These are phyloP conservation scores for Sporothrix curviconia DNA, from an alignment of 2,329 filamentous ascomycete species.

Conservation along the genomic window DNA sequence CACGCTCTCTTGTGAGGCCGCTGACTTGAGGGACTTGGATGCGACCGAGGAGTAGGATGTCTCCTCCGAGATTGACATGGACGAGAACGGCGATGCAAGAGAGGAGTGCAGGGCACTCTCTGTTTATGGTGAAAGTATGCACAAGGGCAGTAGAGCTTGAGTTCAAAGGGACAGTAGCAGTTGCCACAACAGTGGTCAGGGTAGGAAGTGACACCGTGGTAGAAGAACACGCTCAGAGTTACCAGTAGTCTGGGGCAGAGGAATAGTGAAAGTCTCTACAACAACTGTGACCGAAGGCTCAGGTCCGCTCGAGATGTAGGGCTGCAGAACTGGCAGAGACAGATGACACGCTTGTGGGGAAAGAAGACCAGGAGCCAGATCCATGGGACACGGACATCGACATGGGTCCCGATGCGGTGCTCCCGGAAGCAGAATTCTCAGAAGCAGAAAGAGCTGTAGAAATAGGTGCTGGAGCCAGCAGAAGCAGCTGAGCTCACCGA, in stretches of 20 bases:
- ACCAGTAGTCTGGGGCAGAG: neutral
- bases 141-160: neutral
- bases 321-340: neutral
- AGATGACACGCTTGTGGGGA: no score
- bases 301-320: neutral
- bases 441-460: neutral
- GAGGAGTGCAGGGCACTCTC: neutral
- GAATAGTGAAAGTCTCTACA: constrained; percentile 17
- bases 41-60: neutral
- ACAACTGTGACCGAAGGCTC: constrained; percentile 9
- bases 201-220: neutral
- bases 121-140: constrained; percentile 15
- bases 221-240: neutral
- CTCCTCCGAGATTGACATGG: neutral
- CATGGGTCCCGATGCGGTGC: no score
- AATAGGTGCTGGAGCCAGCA: neutral
- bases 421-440: neutral
- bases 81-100: neutral
- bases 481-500: neutral
- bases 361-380: neutral
- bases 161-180: neutral
- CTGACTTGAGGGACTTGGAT: neutral
- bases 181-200: constrained; percentile 4
- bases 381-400: neutral
- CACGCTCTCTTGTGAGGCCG: neutral